phyloP scores from a whole-genome alignment of 2,329 filamentous ascomycete genomes.

The Myriosclerotinia duriaeana region DNA sequence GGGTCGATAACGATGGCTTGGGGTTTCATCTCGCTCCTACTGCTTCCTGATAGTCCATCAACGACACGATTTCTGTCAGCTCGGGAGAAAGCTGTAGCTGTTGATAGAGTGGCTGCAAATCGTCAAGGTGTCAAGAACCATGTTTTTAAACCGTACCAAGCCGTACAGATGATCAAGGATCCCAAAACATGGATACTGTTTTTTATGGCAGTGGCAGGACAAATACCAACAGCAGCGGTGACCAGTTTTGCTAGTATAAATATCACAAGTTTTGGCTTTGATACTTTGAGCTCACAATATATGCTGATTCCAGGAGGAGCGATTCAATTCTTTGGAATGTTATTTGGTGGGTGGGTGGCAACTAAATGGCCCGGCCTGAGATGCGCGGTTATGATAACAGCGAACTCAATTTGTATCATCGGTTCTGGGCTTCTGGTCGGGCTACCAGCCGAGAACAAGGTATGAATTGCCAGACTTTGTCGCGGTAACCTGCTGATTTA shows the following conservation, averaged over 20 bases:
- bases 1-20: conserved; percentile 35
- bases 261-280: conserved; percentile 42
- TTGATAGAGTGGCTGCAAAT: conserved; percentile 18
- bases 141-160: conserved; percentile 42
- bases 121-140: conserved; percentile 35
- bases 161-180: conserved; percentile 43
- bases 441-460: conserved; percentile 41
- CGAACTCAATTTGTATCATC: conserved; percentile 54
- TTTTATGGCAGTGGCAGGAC: conserved; percentile 34
- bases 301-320: conserved; percentile 61
- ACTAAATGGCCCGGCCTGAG: conserved; percentile 48
- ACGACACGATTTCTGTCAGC: conserved; percentile 38
- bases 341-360: conserved; percentile 51
- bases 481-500: conserved; percentile 10
- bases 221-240: conserved; percentile 42
- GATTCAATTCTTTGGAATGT: conserved; percentile 53
- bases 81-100: not conserved
- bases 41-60: conserved; percentile 51
- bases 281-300: conserved; percentile 39
- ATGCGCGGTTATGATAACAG: conserved; percentile 54
- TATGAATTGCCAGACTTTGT: not conserved
- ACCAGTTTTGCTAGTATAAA: conserved; percentile 45
- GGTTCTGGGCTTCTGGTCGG: conserved; percentile 52
- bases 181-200: conserved; percentile 37
- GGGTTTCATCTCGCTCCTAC: conserved; percentile 44